Conservation (phyloP, 192 early-diverging fungal genomes). For the Spizellomyces sp. region DNA sequence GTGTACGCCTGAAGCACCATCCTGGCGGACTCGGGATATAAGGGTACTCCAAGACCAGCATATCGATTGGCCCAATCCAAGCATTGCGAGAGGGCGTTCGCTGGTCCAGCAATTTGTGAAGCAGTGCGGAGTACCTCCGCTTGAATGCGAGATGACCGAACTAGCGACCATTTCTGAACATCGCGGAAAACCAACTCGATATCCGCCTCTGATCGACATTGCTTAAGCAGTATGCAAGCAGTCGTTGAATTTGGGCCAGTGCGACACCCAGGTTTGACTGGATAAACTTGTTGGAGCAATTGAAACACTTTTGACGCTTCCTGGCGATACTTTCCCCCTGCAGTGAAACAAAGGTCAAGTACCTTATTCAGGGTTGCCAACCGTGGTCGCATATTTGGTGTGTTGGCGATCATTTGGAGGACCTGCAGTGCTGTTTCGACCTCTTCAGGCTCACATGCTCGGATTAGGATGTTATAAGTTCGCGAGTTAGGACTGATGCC, state of each 20-base stretch:
- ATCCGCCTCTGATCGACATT: constrained; percentile 8
- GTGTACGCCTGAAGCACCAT: constrained; percentile 17
- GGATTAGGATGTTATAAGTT: constrained; percentile 20
- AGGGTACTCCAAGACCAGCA: constrained; percentile 11
- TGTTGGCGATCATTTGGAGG: constrained; percentile 8
- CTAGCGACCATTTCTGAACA: constrained; percentile 14
- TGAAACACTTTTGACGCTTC: constrained; percentile 1
- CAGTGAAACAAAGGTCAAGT: constrained; percentile 8
- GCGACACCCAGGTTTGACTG: not conserved
- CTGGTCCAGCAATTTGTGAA: not conserved
- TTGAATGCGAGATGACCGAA: constrained; percentile 16
- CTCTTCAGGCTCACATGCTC: constrained; percentile 2
- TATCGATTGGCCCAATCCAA: constrained; percentile 29
- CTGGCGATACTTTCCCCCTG: constrained; percentile 4
- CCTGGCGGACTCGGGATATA: constrained; percentile 12
- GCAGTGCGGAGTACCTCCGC: constrained; percentile 18
- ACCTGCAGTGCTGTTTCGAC: constrained; percentile 5
- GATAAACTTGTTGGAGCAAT: constrained; percentile 12
- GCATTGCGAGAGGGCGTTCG: constrained; percentile 1
- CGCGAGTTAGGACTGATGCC: constrained; percentile 11
- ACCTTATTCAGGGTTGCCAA: constrained; percentile 13
- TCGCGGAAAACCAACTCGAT: constrained; percentile 17
- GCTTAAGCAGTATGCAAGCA: constrained; percentile 19
- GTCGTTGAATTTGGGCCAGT: constrained; percentile 22
- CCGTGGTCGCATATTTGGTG: constrained; percentile 15